Conservation (phyloP, 768 basidiomycete species). For the Dictyophora rubrovolvata region DNA sequence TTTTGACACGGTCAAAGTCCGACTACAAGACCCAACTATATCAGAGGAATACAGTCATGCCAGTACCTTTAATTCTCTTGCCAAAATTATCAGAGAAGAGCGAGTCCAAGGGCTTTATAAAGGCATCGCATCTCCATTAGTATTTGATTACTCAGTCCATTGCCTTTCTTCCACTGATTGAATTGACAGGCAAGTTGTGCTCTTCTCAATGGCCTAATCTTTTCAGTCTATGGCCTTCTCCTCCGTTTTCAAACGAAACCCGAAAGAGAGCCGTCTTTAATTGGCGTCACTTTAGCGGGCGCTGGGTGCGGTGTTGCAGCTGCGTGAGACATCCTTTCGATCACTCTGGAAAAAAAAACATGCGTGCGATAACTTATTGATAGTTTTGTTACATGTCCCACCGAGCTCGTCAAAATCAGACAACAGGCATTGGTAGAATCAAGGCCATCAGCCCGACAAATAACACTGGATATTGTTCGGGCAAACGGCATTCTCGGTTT, state of each 20-base stretch:
- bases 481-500: conserved; percentile 53
- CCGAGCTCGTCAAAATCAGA: conserved; percentile 81
- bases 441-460: conserved; percentile 35
- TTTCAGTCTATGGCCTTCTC: conserved; percentile 74
- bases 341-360: too few species aligned
- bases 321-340: conserved; percentile 42
- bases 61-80: conserved; percentile 47
- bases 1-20: conserved; percentile 79
- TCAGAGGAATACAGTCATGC: conserved; percentile 45
- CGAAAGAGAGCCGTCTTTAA: conserved; percentile 46
- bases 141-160: conserved; percentile 20
- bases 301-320: conserved; percentile 69
- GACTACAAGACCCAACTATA: conserved; percentile 59
- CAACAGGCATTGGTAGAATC: conserved; percentile 47
- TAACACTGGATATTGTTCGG: conserved; percentile 47
- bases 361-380: background rate
- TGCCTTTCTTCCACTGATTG: background rate
- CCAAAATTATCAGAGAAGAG: conserved; percentile 63
- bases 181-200: conserved; percentile 50
- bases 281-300: conserved; percentile 70
- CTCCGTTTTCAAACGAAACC: conserved; percentile 53
- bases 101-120: conserved; percentile 59
- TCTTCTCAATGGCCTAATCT: conserved; percentile 77
- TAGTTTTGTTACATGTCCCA: conserved; percentile 71
- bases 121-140: conserved; percentile 74